Percentiles rank a stretch among this genome's conserved stretches.
phyloP scores from a whole-genome alignment of 352 stramenopile species.

The Pythium aristosporum region DNA sequence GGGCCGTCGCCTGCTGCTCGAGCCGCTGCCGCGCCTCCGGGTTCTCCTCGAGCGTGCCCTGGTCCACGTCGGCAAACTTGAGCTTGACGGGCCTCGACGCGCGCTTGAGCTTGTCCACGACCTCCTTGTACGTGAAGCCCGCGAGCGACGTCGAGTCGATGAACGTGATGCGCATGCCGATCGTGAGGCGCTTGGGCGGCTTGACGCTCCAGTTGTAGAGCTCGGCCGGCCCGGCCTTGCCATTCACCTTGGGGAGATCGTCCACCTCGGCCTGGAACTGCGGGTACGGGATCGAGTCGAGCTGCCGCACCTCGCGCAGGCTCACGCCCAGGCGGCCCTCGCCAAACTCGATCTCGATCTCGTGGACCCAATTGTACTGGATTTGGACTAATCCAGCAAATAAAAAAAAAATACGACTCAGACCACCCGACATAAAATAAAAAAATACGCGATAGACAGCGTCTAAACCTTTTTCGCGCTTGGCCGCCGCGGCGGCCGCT shows the following conservation, averaged over 20 bases:
- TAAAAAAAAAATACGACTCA: neutral
- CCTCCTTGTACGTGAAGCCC: constrained; percentile 80
- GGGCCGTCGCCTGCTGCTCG: constrained; percentile 22
- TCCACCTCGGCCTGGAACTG: constrained; percentile 89
- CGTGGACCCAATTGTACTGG: constrained; percentile 76
- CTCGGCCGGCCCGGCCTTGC: constrained; percentile 79
- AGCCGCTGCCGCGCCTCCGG: constrained; percentile 31
- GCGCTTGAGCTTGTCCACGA: constrained; percentile 75
- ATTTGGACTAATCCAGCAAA: constrained; percentile 29
- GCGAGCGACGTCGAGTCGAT: constrained; percentile 72
- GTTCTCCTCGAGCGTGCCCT: constrained; percentile 75
- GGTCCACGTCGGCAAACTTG: constrained; percentile 77
- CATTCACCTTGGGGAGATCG: constrained; percentile 84
- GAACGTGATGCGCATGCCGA: constrained; percentile 81
- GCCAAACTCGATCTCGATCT: constrained; percentile 87
- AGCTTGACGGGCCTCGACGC: constrained; percentile 73
- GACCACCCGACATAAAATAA: neutral
- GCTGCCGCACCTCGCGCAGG: constrained; percentile 70
- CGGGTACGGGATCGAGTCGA: constrained; percentile 75
- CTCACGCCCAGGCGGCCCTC: constrained; percentile 80
- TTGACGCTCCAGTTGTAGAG: constrained; percentile 91
- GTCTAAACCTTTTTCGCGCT: constrained; percentile 27
- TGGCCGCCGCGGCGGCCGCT: neutral
- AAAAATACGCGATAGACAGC: neutral
- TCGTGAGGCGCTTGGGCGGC: constrained; percentile 73